Conservation (phyloP, 441 rosid genomes). For the Francoa sonchifolia region DNA sequence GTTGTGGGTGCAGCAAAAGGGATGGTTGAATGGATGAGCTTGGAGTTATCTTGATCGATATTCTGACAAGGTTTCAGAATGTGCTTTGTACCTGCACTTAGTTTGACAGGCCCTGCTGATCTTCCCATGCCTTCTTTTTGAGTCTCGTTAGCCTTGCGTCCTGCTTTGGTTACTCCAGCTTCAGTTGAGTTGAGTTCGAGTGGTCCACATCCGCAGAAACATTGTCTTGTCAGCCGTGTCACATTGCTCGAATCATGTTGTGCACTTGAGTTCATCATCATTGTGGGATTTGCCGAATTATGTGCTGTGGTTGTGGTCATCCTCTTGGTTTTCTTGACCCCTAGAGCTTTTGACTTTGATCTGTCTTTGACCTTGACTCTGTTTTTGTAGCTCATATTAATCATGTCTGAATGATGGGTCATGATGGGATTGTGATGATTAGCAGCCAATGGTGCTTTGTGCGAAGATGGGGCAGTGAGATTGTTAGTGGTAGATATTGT, state of each 20-base stretch:
- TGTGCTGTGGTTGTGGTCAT: constrained; percentile 14
- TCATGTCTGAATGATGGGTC: constrained; percentile 10
- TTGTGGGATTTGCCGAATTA: constrained; percentile 13
- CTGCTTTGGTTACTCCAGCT: constrained; percentile 8
- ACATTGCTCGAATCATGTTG: constrained; percentile 11
- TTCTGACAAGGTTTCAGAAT: constrained; percentile 21
- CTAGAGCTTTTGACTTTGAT: constrained; percentile 12
- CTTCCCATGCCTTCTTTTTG: constrained; percentile 8
- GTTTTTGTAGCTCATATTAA: constrained; percentile 16
- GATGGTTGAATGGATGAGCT: constrained; percentile 22
- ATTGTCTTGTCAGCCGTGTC: constrained; percentile 12
- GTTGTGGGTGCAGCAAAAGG: constrained; percentile 17
- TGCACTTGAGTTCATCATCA: constrained; percentile 18
- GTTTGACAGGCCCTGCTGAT: constrained; percentile 25
- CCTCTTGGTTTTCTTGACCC: constrained; percentile 21
- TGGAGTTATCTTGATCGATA: constrained; percentile 17
- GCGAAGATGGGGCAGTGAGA: constrained; percentile 7
- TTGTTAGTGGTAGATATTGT: constrained; percentile 9
- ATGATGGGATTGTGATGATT: constrained; percentile 10
- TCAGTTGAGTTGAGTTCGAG: constrained; percentile 9
- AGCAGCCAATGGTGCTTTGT: constrained; percentile 11
- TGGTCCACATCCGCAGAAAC: constrained; percentile 5
- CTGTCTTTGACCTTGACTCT: constrained; percentile 13
- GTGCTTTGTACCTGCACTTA: constrained; percentile 33
- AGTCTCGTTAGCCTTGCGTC: constrained; percentile 11